Evolutionary conservation across 306 rosid genomes (phyloP), one percentile per base, ranked within the genome.

Genomic region (Pyrus bretschneideri): DNA sequence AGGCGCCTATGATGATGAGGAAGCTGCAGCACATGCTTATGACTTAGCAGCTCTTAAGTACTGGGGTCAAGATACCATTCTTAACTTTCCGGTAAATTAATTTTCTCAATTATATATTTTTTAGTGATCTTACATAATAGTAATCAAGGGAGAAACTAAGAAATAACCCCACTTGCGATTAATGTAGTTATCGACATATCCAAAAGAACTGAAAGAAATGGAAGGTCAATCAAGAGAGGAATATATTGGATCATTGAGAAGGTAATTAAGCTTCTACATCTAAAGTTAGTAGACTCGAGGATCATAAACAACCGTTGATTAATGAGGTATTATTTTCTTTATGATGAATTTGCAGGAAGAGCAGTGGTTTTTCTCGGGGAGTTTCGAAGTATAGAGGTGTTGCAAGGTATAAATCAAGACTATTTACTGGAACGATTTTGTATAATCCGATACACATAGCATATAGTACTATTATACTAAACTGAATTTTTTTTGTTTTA

Each of bases 301-400:
- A 58, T 19, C 21, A 54, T 54, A 19, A 54, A 54, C 21, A 54
- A 54, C 59, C 19, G 5, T 22, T 11, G 63, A 58, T 58, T 58
- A 21, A 58, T 58, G 62, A n/a, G 29, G 13, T 11, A 11, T n/a
- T 22, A 22, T 58, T 58, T n/a, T 2, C 17, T 40, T 29, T 17
- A 51, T 42, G 69, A 62, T 45, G 8, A 77, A 51, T 35, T 46
- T 72, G 73, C 88, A 93, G 98, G 82, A 93, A 85, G 87, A 93
- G 97, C 79, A 93, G 97, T 85, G 98, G 98, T 2, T 93, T 93
- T 78, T 93, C 97, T 52, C 79, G 98, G 27, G 98, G 98, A 75
- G 93, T 93, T 65, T 93, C 98, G 2, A 93, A 91, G 79, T 93
- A 89, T 44, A 89, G 98, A 87, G 98, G 98, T 1, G 97, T 93